Evolutionary conservation across 306 rosid species (phyloP).

Genomic region (Trichosanthes truncata): DNA sequence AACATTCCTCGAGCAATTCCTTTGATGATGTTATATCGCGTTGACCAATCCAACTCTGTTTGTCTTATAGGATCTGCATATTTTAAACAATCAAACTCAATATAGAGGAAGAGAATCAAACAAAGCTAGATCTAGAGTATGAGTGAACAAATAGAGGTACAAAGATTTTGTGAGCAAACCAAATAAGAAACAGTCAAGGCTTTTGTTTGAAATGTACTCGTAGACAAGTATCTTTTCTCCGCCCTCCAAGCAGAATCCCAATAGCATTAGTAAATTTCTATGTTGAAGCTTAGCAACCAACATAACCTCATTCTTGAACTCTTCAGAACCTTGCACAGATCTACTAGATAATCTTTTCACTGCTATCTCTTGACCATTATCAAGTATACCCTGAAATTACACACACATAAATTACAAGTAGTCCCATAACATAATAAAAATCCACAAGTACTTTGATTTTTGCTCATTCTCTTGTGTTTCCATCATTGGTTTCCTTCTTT

Average conservation of each 20-base stretch:
- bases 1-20: conserved; percentile 23
- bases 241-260: conserved; percentile 47
- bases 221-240: conserved; percentile 48
- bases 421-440: neutral
- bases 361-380: conserved; percentile 46
- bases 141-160: neutral
- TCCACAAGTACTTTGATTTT: neutral
- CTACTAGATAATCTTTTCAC: conserved; percentile 43
- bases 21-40: conserved; percentile 18
- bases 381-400: conserved; percentile 34
- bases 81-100: neutral
- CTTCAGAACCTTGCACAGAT: conserved; percentile 46
- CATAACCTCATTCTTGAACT: conserved; percentile 53
- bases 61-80: conserved; percentile 16
- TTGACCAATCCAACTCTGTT: conserved; percentile 25
- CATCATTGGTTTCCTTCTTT: neutral
- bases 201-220: conserved; percentile 53
- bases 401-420: neutral
- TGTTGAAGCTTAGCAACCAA: conserved; percentile 63
- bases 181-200: conserved; percentile 46
- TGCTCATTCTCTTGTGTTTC: neutral
- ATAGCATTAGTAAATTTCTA: conserved; percentile 49
- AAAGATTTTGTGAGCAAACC: conserved; percentile 22
- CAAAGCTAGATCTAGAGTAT: neutral
- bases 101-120: neutral